Conservation (phyloP, 192 early-diverging fungal species). For the Gryganskiella cystojenkinii region DNA sequence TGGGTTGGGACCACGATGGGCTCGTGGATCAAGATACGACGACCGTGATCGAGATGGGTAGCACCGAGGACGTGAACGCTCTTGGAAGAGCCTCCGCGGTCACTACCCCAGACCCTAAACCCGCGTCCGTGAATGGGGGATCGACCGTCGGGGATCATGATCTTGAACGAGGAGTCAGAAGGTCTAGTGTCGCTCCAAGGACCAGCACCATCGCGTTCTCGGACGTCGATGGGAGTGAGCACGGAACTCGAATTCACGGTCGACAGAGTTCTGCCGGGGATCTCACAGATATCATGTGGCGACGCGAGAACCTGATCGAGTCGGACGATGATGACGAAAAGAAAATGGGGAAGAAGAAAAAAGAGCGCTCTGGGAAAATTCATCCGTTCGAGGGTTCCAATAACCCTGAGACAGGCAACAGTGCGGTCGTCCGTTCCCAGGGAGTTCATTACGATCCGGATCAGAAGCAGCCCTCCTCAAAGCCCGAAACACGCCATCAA, state of each 20-base stretch:
- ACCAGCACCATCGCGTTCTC: slow-evolving; percentile 9
- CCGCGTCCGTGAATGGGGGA: too few relatives aligned
- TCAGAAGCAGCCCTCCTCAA: background rate
- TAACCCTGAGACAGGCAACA: background rate
- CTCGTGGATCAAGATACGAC: slow-evolving; percentile 9
- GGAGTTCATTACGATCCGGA: background rate
- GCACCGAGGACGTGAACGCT: background rate
- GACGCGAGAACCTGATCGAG: slow-evolving; percentile 26
- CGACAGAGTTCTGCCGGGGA: slow-evolving; percentile 13
- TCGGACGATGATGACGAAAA: slow-evolving; percentile 14
- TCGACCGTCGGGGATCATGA: slow-evolving; percentile 14
- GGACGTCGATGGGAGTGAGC: slow-evolving; percentile 7
- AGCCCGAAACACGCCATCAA: background rate
- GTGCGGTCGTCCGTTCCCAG: background rate
- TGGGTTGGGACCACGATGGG: slow-evolving; percentile 22
- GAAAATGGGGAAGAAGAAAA: background rate
- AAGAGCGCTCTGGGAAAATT: background rate
- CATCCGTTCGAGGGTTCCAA: background rate
- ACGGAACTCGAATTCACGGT: slow-evolving; percentile 2
- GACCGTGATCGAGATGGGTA: background rate
- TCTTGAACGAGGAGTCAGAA: too few relatives aligned
- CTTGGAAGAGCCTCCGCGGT: too few relatives aligned
- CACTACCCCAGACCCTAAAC: too few relatives aligned
- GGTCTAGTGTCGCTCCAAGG: too few relatives aligned
- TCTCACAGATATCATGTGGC: slow-evolving; percentile 20